Percentiles rank a stretch among this genome's conserved stretches.
Evolutionary conservation across 495 filamentous ascomycete species (phyloP).

Genomic region (Penicillium herquei): DNA sequence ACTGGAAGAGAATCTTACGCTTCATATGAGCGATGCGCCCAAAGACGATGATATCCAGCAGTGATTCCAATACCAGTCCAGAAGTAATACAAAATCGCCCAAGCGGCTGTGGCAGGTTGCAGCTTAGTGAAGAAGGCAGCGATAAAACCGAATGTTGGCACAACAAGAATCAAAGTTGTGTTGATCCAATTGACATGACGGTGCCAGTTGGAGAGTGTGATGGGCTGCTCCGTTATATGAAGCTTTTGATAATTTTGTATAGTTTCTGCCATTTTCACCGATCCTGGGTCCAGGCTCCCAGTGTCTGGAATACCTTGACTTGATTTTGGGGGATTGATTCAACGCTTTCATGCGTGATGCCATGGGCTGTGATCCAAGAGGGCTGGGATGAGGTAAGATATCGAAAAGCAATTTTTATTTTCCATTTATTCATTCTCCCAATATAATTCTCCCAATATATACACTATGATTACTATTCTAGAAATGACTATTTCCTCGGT

Average conservation of each 20-base stretch:
- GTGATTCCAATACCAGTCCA: slow-evolving; percentile 81
- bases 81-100: slow-evolving; percentile 81
- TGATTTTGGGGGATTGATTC: not conserved
- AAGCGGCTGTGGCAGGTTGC: slow-evolving; percentile 64
- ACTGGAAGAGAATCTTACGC: slow-evolving; percentile 7
- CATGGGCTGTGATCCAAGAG: not conserved
- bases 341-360: not conserved
- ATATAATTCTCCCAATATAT: not conserved
- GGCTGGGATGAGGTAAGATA: not conserved
- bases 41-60: slow-evolving; percentile 68
- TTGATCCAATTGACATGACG: slow-evolving; percentile 92
- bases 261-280: slow-evolving; percentile 1
- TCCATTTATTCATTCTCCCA: not conserved
- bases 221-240: slow-evolving; percentile 53
- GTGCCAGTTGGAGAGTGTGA: slow-evolving; percentile 81
- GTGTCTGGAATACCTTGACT: not conserved
- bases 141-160: slow-evolving; percentile 71
- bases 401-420: not conserved
- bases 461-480: not conserved
- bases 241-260: slow-evolving; percentile 18
- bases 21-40: slow-evolving; percentile 80
- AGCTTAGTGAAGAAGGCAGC: slow-evolving; percentile 72
- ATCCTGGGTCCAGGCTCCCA: no score
- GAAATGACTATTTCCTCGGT: slow-evolving; percentile 5
- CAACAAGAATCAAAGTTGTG: slow-evolving; percentile 72